phyloP scores from a whole-genome alignment of 164 flowering plant genomes.

The Houttuynia cordata region DNA sequence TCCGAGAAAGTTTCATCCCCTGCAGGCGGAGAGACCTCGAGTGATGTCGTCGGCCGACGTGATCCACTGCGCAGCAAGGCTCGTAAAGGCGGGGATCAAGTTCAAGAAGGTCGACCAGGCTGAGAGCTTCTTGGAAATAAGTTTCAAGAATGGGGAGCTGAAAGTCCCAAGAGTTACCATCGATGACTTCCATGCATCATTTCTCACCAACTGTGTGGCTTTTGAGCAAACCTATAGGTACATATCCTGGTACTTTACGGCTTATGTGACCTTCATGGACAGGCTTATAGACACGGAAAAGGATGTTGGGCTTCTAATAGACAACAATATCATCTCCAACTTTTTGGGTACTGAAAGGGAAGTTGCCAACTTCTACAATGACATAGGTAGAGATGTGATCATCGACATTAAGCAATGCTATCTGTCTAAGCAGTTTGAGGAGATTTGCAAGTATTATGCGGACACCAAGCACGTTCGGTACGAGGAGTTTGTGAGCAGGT shows the following conservation, averaged over 20 bases:
- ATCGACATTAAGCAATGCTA: no score
- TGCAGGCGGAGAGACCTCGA: not conserved
- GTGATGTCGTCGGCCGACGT: not conserved
- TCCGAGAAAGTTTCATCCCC: not conserved
- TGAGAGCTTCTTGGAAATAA: slow-evolving; percentile 1
- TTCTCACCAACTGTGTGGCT: slow-evolving; percentile 1
- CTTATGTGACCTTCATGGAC: slow-evolving; percentile 3
- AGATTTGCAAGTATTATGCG: no score
- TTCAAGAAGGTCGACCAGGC: not conserved
- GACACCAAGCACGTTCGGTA: no score
- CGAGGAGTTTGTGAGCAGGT: no score
- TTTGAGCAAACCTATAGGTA: not conserved
- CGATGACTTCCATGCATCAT: not conserved
- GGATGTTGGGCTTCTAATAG: not conserved
- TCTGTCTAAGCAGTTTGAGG: no score
- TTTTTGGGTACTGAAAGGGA: not conserved
- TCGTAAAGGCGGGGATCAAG: not conserved
- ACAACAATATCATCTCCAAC: not conserved
- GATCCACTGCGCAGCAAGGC: not conserved
- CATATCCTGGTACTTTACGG: not conserved
- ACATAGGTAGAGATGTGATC: no score
- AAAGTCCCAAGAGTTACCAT: not conserved
- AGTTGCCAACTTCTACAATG: not conserved
- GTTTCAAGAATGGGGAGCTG: slow-evolving; percentile 1
- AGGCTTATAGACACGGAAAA: not conserved